Percentiles rank a stretch among this genome's conserved stretches.
These are phyloP conservation scores for Petasospora fabianii DNA, from an alignment of 1,139 yeast species.

Conservation along the genomic window DNA sequence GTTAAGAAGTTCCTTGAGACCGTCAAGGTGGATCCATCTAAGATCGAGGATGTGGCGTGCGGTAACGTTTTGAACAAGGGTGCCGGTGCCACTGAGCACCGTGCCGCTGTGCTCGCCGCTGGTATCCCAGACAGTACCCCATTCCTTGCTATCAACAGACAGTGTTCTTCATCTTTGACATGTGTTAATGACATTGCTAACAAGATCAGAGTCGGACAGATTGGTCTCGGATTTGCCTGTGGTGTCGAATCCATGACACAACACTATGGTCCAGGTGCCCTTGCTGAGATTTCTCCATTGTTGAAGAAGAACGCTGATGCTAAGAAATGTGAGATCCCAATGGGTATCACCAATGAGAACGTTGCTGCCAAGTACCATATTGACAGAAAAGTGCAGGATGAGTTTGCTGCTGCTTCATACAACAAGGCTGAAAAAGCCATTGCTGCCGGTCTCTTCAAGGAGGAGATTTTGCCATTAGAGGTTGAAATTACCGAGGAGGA, in stretches of 20 bases:
- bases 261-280: constrained; percentile 73
- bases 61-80: constrained; percentile 90
- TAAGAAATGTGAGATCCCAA: constrained; percentile 70
- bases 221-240: constrained; percentile 83
- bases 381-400: constrained; percentile 74
- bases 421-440: constrained; percentile 78
- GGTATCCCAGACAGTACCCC: constrained; percentile 72
- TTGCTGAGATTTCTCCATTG: constrained; percentile 58
- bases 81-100: constrained; percentile 89
- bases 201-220: constrained; percentile 83
- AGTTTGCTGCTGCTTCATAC: constrained; percentile 83
- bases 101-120: constrained; percentile 76
- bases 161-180: constrained; percentile 91
- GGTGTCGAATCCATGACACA: constrained; percentile 93
- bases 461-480: constrained; percentile 80
- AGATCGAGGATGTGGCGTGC: constrained; percentile 77
- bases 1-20: constrained; percentile 58
- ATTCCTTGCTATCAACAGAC: constrained; percentile 83
- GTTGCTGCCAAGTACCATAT: constrained; percentile 61
- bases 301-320: constrained; percentile 44
- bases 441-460: constrained; percentile 66
- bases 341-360: constrained; percentile 90
- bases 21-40: constrained; percentile 50
- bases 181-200: constrained; percentile 88
- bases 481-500: constrained; percentile 47